These are phyloP conservation scores for Solioccasus polychromus DNA, from an alignment of 768 basidiomycete genomes.

Conservation along the genomic window DNA sequence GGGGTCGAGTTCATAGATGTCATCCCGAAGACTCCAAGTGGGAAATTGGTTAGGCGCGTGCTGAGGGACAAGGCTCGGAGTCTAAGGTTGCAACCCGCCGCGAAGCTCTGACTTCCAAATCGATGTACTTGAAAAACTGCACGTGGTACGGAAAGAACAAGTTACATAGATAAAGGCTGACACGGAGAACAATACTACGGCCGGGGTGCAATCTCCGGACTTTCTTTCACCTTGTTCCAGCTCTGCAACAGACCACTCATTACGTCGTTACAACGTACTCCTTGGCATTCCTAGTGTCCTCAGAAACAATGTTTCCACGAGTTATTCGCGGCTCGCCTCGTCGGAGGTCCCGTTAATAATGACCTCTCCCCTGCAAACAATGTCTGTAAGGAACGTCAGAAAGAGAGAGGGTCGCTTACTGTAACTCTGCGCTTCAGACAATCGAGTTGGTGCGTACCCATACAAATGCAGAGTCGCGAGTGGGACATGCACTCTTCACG, in stretches of 20 bases:
- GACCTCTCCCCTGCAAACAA: conserved; percentile 46
- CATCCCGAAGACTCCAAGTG: conserved; percentile 70
- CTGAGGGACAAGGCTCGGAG: conserved; percentile 49
- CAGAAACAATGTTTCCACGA: conserved; percentile 58
- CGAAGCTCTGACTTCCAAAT: too few species aligned
- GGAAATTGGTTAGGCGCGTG: conserved; percentile 58
- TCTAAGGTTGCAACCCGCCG: too few species aligned
- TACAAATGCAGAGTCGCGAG: conserved; percentile 47
- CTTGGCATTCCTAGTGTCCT: conserved; percentile 64
- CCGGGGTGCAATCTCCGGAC: conserved; percentile 1
- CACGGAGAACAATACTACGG: conserved; percentile 12
- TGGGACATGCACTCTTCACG: conserved; percentile 53
- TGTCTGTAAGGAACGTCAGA: conserved; percentile 48
- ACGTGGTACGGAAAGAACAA: too few species aligned
- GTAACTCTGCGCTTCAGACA: too few species aligned
- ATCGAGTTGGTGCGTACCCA: conserved; percentile 67
- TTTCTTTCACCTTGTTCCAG: background rate
- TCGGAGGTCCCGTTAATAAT: conserved; percentile 31
- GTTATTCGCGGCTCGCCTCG: conserved; percentile 36
- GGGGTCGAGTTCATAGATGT: conserved; percentile 60
- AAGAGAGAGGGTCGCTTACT: conserved; percentile 64
- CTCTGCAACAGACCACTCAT: conserved; percentile 18
- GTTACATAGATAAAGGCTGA: too few species aligned
- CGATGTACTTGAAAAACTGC: too few species aligned
- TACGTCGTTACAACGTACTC: conserved; percentile 50